These are phyloP conservation scores for Dothiorella sarmentorum DNA, from an alignment of 2,329 filamentous ascomycete genomes.

Conservation along the genomic window DNA sequence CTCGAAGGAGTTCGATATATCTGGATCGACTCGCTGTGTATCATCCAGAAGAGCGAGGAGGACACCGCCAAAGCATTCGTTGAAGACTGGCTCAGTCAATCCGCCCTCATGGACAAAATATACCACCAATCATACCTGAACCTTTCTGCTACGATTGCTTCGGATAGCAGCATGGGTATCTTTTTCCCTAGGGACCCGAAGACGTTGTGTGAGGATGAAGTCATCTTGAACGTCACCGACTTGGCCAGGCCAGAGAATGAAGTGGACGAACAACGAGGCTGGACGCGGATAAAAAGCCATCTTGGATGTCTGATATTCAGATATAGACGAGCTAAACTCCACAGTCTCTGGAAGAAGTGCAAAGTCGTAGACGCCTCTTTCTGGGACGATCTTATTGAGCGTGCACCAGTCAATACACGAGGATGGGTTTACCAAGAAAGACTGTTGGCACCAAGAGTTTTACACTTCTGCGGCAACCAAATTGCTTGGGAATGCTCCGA, in stretches of 20 bases:
- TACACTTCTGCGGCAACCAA: conserved; percentile 25
- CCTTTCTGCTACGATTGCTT: not conserved
- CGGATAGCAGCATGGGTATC: not conserved
- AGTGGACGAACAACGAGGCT: not conserved
- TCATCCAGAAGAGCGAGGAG: conserved; percentile 15
- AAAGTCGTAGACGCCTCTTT: conserved; percentile 18
- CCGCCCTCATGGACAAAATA: conserved; percentile 4
- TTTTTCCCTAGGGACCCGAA: not conserved
- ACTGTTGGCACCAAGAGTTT: conserved; percentile 23
- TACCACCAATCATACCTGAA: not conserved
- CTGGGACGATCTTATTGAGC: conserved; percentile 22
- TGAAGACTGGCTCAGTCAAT: not conserved
- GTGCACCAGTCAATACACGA: conserved; percentile 23
- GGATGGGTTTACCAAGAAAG: conserved; percentile 29
- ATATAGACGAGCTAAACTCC: not conserved
- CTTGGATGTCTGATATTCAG: too few relatives aligned
- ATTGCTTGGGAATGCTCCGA: conserved; percentile 26
- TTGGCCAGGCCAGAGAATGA: not conserved
- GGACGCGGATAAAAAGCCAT: too few relatives aligned
- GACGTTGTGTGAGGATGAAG: not conserved
- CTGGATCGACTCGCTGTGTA: conserved; percentile 20
- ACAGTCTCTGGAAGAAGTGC: conserved; percentile 13
- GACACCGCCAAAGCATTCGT: not conserved
- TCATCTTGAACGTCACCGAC: not conserved
- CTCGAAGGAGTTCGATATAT: conserved; percentile 20